Base-by-base conservation (phyloP, 257 asterid species). In the Ilex asprella region DNA sequence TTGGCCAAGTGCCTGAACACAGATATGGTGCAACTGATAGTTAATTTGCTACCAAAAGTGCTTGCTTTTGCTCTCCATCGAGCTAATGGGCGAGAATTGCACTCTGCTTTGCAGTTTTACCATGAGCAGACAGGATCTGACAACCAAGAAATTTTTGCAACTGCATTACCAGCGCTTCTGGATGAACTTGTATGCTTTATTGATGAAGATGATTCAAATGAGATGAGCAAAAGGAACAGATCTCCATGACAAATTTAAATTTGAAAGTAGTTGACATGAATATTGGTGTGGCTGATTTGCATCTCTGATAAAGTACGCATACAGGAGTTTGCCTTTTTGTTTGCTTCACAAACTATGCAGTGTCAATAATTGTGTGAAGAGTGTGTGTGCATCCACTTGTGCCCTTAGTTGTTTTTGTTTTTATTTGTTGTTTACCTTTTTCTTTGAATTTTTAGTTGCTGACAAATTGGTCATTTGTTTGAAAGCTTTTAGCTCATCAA, bases 11-110 rank as follows among this genome's bases (percentile, higher is more conserved):
- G 78, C 66, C 76, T 84, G 81, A 79, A 79, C 60, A 78, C 79
- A 3, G 84, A 83, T 76, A 79, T 82, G 96, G 96, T 85, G 79
- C 73, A 67, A 67, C 77, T 92, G 31, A 73, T 82, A 68, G 83
- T 89, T 69, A 61, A 64, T 74, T 82, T 95, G 96, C 76, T 92
- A 67, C 95, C 95, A 59, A 85, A 89, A 69, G 95, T 92, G 66
- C 88, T 92, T 63, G 96, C 97, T 50, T 92, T 81, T 73, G 88
- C 97, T 73, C 95, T 92, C 65, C 88, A 82, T 82, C 89, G 80
- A 82, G 87, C 91, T 41, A 86, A 83, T 58, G 86, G 80, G 57
- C 80, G 78, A 63, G 77, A 89, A 66, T 66, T 92, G 68, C 73
- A 74, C 50, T 70, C 81, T 79, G 87, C 82, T 47, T 73, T 92